Conservation (phyloP, 176 grass and related monocot species). For the Aegilops tauschii region DNA sequence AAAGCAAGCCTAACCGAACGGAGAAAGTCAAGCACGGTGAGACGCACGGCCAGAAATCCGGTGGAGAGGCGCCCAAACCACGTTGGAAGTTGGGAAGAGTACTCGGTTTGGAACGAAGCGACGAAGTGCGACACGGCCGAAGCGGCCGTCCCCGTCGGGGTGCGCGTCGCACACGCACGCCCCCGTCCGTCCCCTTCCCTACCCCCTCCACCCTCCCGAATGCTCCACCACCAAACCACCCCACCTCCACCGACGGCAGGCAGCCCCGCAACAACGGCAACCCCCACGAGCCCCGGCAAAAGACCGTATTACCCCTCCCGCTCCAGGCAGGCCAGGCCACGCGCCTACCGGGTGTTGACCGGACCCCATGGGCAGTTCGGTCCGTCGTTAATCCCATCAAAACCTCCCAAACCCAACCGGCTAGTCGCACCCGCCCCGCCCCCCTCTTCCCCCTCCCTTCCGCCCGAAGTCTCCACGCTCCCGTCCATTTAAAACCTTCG, state of each 20-base stretch:
- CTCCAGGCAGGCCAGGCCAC: not conserved
- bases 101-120: not conserved
- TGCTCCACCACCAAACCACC: constrained; percentile 45
- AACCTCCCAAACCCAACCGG: constrained; percentile 37
- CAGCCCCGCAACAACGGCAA: constrained; percentile 12
- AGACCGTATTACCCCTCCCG: not conserved
- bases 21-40: constrained; percentile 30
- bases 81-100: not conserved
- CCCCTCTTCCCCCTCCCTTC: constrained; percentile 4
- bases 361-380: not conserved
- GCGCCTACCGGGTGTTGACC: too few species aligned
- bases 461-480: constrained; percentile 43
- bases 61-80: not conserved
- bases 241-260: constrained; percentile 43
- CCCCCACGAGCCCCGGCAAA: not conserved
- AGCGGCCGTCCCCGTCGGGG: not conserved
- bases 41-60: constrained; percentile 16
- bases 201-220: not conserved
- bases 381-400: not conserved
- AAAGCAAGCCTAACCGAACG: too few species aligned
- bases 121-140: constrained; percentile 16
- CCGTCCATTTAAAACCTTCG: constrained; percentile 49
- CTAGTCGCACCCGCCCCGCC: constrained; percentile 11
- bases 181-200: not conserved
- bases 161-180: constrained; percentile 37